These are phyloP conservation scores for Sclerospora graminicola DNA, from an alignment of 352 stramenopile species.

Conservation along the genomic window DNA sequence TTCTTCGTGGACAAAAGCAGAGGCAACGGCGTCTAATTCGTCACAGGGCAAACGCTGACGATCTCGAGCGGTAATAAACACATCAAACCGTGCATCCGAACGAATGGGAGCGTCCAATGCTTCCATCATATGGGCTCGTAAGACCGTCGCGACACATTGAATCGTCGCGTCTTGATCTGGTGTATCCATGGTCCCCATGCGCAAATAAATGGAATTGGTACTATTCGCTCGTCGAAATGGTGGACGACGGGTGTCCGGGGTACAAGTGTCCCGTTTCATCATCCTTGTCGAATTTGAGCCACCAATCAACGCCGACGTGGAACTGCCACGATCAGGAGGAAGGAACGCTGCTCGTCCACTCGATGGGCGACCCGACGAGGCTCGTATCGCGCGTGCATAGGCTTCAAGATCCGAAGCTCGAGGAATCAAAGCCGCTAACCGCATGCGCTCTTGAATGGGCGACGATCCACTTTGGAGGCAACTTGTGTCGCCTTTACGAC, in stretches of 20 bases:
- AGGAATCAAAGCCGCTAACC: slow-evolving; percentile 32
- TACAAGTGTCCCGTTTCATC: slow-evolving; percentile 2
- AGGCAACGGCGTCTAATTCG: slow-evolving; percentile 18
- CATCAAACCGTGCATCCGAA: slow-evolving; percentile 46
- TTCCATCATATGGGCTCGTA: slow-evolving; percentile 92
- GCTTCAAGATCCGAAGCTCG: slow-evolving; percentile 45
- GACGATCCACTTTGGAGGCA: slow-evolving; percentile 24
- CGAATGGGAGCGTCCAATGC: slow-evolving; percentile 45
- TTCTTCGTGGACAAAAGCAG: slow-evolving; percentile 15
- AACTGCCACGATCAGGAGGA: slow-evolving; percentile 12
- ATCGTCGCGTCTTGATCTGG: slow-evolving; percentile 95
- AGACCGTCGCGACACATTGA: slow-evolving; percentile 91
- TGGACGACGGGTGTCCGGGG: slow-evolving; percentile 22
- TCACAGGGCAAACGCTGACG: slow-evolving; percentile 16
- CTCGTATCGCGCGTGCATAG: slow-evolving; percentile 31
- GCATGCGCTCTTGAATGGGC: slow-evolving; percentile 60
- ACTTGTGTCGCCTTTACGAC: slow-evolving; percentile 33
- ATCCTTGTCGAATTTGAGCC: slow-evolving; percentile 3
- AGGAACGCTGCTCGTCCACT: slow-evolving; percentile 13
- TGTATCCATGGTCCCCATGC: slow-evolving; percentile 90
- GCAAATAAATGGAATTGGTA: slow-evolving; percentile 90
- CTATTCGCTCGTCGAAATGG: slow-evolving; percentile 88
- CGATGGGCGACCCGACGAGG: slow-evolving; percentile 6
- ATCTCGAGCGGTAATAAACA: slow-evolving; percentile 58
- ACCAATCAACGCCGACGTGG: slow-evolving; percentile 11